Percentiles rank a stretch among this genome's conserved stretches.
phyloP scores from a whole-genome alignment of 2,329 filamentous ascomycete genomes.

The Cladophialophora exuberans region DNA sequence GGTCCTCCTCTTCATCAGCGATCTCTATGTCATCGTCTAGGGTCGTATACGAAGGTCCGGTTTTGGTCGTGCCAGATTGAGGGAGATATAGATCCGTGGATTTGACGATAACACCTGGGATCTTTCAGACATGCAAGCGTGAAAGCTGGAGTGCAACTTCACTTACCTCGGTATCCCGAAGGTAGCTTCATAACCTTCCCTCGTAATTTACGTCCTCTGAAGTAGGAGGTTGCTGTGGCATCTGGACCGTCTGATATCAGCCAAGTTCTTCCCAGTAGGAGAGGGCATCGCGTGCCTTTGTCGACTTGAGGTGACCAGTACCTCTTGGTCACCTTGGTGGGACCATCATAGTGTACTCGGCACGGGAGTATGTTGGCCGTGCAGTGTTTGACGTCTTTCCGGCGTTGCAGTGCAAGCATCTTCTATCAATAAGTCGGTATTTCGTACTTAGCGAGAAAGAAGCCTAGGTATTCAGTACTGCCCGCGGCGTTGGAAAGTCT shows the following conservation, averaged over 20 bases:
- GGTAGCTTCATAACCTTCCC: conserved; percentile 71
- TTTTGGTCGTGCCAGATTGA: conserved; percentile 13
- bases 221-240: conserved; percentile 63
- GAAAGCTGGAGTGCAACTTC: neutral
- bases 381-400: conserved; percentile 12
- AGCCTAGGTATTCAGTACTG: no score
- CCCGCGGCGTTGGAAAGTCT: no score
- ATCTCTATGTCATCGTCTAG: conserved; percentile 35
- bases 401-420: conserved; percentile 51
- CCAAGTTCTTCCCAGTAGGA: neutral
- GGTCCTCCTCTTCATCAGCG: conserved; percentile 48
- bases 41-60: conserved; percentile 12
- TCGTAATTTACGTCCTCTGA: conserved; percentile 78
- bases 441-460: no score
- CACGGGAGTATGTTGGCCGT: conserved; percentile 73
- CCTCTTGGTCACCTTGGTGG: conserved; percentile 63
- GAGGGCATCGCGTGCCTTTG: conserved; percentile 41
- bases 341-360: conserved; percentile 76
- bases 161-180: conserved; percentile 65
- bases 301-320: conserved; percentile 70
- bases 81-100: conserved; percentile 38
- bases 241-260: conserved; percentile 44
- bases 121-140: neutral
- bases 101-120: conserved; percentile 61
- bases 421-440: neutral